Evolutionary conservation across 1,284 basidiomycete genomes (phyloP), one percentile per base, ranked within the genome.

Genomic region (Stereum hirsutum): DNA sequence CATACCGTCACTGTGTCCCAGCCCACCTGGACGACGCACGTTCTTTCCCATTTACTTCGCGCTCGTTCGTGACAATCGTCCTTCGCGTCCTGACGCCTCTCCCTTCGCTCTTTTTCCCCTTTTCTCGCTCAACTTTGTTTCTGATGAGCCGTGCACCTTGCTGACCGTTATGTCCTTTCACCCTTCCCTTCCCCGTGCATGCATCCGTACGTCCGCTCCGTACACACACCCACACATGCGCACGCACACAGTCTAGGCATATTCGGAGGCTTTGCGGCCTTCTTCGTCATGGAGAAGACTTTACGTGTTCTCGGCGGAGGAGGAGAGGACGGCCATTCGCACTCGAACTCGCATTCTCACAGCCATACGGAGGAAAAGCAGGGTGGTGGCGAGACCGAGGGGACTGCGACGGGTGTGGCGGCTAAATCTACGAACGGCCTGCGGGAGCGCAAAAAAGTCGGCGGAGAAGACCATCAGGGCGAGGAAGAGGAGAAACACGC

Each of bases 221-320:
- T n/a, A n/a, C n/a, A n/a, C n/a, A n/a, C n/a, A n/a, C n/a, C n/a
- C n/a, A n/a, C n/a, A n/a, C n/a, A n/a, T n/a, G n/a, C n/a, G n/a
- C n/a, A n/a, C n/a, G n/a, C n/a, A n/a, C n/a, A n/a, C 54, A 89
- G 89, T 20, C 72, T 89, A 11, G 83, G 78, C 25, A 87, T 91
- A 50, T 91, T 92, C 57, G 54, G 79, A 23, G 89, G 90, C 7
- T 93, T 93, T 61, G 81, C 87, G 20, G 65, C 84, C 0, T 93
- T 93, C 65, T 93, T 92, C 64, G 72, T 91, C 51, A 88, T 92
- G 74, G 89, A 93, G 60, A 93, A 93, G 65, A 80, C 86, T 1
- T 74, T 92, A 52, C 78, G 89, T 23, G 89, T 91, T 12, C 69
- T 93, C 17, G 76, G 80, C 41, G 75, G 74, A 39, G 77, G 74